Evolutionary conservation across 768 basidiomycete species (phyloP).

Genomic region (Zangia roseola): DNA sequence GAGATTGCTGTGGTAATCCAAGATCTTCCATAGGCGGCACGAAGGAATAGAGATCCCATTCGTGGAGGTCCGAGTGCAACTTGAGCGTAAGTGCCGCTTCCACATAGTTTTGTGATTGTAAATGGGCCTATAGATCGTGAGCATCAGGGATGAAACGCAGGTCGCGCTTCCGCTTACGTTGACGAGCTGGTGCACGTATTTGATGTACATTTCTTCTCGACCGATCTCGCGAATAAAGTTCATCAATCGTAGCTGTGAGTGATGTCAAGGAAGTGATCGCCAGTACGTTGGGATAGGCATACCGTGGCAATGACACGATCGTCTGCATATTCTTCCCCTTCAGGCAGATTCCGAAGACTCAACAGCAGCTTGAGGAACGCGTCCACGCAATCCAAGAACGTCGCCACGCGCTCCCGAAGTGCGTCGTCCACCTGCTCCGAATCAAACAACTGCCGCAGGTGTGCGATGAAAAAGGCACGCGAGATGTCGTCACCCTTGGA

Average conservation of each 20-base stretch:
- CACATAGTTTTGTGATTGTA: conserved; percentile 86
- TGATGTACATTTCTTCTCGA: conserved; percentile 90
- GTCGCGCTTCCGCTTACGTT: conserved; percentile 51
- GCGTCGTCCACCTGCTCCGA: conserved; percentile 76
- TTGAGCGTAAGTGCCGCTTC: conserved; percentile 94
- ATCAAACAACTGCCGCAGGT: conserved; percentile 88
- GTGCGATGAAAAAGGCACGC: conserved; percentile 88
- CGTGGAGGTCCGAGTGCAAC: conserved; percentile 88
- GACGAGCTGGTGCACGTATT: conserved; percentile 94
- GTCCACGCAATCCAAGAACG: conserved; percentile 87
- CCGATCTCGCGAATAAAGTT: conserved; percentile 92
- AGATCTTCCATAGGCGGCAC: conserved; percentile 89
- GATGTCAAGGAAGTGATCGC: conserved; percentile 7
- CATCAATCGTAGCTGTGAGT: conserved; percentile 74
- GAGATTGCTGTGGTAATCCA: conserved; percentile 86
- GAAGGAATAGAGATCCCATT: conserved; percentile 83
- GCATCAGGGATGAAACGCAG: background rate
- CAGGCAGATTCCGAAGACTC: conserved; percentile 83
- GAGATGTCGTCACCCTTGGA: conserved; percentile 90
- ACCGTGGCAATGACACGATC: conserved; percentile 93
- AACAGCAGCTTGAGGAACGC: conserved; percentile 89
- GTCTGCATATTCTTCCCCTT: conserved; percentile 92
- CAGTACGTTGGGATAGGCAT: conserved; percentile 13
- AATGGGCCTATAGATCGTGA: conserved; percentile 61
- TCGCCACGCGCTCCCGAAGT: conserved; percentile 72